Base-by-base conservation (phyloP, 2,329 filamentous ascomycete genomes). In the Hypoxylon sp. region DNA sequence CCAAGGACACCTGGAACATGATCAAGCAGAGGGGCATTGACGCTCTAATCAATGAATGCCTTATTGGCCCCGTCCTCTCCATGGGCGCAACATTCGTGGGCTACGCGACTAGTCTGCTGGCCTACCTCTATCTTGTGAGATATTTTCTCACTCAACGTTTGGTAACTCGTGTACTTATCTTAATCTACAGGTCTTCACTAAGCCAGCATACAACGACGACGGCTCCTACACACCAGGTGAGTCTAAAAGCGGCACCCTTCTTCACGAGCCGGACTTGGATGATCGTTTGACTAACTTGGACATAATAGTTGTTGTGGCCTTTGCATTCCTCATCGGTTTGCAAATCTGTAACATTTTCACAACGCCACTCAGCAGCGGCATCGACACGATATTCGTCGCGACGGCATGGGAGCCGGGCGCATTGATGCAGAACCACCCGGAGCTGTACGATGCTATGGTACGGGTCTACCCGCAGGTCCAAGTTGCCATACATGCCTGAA, bases 21-120 rank as follows among this genome's bases (percentile, higher is more conserved):
- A 93, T 97, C 79, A 94, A 92, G 73, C 86, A 96, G 69, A 90
- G 94, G 26, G 94, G 94, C 23, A 88, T 97, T 58, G 93, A 97
- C 68, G 92, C 91, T 0, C 83, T 98, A 1, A 83, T 96, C 67
- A 96, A 96, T 70, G 91, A 96, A 72, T 96, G 91, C 65, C 83
- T 97, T 31, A 88, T 92, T 49, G 88, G 87, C 0, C 88, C 88
- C 0, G 88, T 90, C 0, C 77, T 83, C 20, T 67, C 66, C 10
- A 70, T 72, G 67, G 70, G 70, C 7, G 88, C 89, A 1, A 84
- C 90, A 0, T 95, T 96, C 68, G 88, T 97, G 40, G 92, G 85
- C 1, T 97, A 95, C 69, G 83, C 89, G 9, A 95, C 89, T 63
- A 88, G 90, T 0, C 79, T 97, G 38, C 79, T 97, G 13, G 86